Conservation (phyloP, 345 rosid genomes). For the Gossypium stocksii region DNA sequence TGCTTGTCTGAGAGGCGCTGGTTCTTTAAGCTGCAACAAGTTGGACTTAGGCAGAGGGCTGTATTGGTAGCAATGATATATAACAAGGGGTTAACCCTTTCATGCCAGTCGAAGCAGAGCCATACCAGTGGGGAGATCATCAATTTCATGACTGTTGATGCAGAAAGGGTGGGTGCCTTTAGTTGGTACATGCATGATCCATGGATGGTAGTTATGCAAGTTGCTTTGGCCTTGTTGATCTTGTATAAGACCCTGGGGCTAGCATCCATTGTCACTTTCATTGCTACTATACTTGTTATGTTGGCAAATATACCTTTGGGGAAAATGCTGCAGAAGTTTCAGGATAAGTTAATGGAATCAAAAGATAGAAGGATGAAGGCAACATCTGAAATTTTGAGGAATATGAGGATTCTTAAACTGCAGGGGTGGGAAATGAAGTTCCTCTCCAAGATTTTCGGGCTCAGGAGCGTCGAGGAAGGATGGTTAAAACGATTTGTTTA, state of each 20-base stretch:
- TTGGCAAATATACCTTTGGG: slow-evolving; percentile 52
- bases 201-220: slow-evolving; percentile 50
- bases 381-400: slow-evolving; percentile 59
- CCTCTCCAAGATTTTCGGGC: slow-evolving; percentile 30
- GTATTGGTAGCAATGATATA: slow-evolving; percentile 43
- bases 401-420: slow-evolving; percentile 74
- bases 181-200: slow-evolving; percentile 50
- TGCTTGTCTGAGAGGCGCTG: slow-evolving; percentile 47
- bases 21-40: slow-evolving; percentile 33
- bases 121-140: slow-evolving; percentile 66
- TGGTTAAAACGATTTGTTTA: slow-evolving; percentile 49
- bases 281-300: slow-evolving; percentile 40
- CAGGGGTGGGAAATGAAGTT: slow-evolving; percentile 81
- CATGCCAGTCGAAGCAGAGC: slow-evolving; percentile 38
- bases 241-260: slow-evolving; percentile 51
- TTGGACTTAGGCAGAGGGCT: slow-evolving; percentile 46
- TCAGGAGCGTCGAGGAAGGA: slow-evolving; percentile 38
- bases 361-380: slow-evolving; percentile 57
- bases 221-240: slow-evolving; percentile 45
- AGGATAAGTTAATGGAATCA: slow-evolving; percentile 45
- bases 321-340: slow-evolving; percentile 43
- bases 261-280: slow-evolving; percentile 45
- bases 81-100: slow-evolving; percentile 52
- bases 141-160: slow-evolving; percentile 60
- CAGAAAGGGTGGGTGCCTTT: slow-evolving; percentile 45